Conservation (phyloP, 331 rosid species). For the Phaseolus coccineus region DNA sequence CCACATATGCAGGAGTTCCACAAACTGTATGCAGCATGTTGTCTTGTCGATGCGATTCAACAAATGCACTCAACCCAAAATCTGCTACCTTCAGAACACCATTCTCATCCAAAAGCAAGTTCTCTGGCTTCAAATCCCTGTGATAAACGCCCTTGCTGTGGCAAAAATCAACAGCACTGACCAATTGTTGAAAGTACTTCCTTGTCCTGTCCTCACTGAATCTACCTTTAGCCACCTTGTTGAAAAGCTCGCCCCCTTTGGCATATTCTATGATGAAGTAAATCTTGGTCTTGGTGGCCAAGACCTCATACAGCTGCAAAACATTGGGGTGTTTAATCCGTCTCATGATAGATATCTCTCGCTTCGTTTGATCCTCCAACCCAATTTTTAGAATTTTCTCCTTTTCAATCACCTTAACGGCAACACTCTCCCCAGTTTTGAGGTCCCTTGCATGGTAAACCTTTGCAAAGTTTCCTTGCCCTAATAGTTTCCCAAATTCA, state of each 20-base stretch:
- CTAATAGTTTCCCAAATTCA: slow-evolving; percentile 59
- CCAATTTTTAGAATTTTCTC: slow-evolving; percentile 56
- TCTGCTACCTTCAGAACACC: slow-evolving; percentile 75
- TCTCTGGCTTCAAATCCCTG: slow-evolving; percentile 77
- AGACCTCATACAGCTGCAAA: slow-evolving; percentile 61
- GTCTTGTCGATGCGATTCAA: slow-evolving; percentile 53
- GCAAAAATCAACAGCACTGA: slow-evolving; percentile 62
- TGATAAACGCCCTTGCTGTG: slow-evolving; percentile 73
- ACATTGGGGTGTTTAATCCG: slow-evolving; percentile 65
- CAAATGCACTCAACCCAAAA: slow-evolving; percentile 75
- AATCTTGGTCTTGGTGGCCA: slow-evolving; percentile 69
- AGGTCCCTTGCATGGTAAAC: slow-evolving; percentile 66
- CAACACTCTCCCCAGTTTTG: slow-evolving; percentile 57
- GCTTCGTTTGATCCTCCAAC: slow-evolving; percentile 58
- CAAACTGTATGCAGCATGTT: slow-evolving; percentile 62
- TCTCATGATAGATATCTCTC: slow-evolving; percentile 62
- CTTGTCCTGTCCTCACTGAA: slow-evolving; percentile 57
- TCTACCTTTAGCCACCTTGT: slow-evolving; percentile 56
- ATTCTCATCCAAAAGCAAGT: slow-evolving; percentile 74
- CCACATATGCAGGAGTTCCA: slow-evolving; percentile 74
- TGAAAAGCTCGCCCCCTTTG: slow-evolving; percentile 72
- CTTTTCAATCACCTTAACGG: slow-evolving; percentile 66
- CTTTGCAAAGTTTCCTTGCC: slow-evolving; percentile 71
- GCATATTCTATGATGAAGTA: slow-evolving; percentile 69
- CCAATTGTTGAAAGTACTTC: slow-evolving; percentile 68